phyloP scores from a whole-genome alignment of 345 rosid genomes.

The Citrus inodora region DNA sequence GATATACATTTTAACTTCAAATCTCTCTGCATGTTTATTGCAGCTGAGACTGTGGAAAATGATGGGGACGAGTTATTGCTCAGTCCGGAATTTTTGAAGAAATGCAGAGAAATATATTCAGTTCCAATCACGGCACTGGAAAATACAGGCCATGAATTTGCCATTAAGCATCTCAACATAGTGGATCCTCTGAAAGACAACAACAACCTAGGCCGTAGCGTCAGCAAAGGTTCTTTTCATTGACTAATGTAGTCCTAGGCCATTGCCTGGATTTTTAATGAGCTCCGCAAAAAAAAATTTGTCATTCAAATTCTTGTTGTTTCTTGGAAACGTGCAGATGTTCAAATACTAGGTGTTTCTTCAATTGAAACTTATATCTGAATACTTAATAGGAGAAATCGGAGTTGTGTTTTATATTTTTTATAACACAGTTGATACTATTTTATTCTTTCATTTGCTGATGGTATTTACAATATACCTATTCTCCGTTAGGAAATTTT shows the following conservation, averaged over 20 bases:
- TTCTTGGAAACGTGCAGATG: background rate
- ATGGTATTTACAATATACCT: background rate
- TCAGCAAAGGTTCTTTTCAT: conserved; percentile 51
- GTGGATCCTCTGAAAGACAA: conserved; percentile 76
- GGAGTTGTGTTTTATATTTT: background rate
- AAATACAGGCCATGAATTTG: conserved; percentile 39
- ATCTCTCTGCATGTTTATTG: conserved; percentile 12
- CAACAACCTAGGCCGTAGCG: conserved; percentile 93
- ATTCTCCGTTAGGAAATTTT: conserved; percentile 52
- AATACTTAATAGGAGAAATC: background rate
- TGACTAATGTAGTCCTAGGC: conserved; percentile 1
- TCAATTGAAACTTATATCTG: background rate
- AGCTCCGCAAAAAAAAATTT: background rate
- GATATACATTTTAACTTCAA: background rate
- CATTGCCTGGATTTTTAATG: background rate
- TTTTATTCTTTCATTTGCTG: background rate
- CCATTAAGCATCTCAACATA: conserved; percentile 64
- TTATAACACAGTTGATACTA: too few relatives aligned
- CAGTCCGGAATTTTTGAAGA: conserved; percentile 50
- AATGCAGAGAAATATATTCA: conserved; percentile 44
- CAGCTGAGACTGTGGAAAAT: conserved; percentile 35
- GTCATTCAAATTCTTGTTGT: background rate
- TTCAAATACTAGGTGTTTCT: background rate
- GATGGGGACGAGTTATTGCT: conserved; percentile 46
- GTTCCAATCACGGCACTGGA: conserved; percentile 39